Evolutionary conservation across 345 rosid species (phyloP).

Genomic region (Hypericum androsaemum): DNA sequence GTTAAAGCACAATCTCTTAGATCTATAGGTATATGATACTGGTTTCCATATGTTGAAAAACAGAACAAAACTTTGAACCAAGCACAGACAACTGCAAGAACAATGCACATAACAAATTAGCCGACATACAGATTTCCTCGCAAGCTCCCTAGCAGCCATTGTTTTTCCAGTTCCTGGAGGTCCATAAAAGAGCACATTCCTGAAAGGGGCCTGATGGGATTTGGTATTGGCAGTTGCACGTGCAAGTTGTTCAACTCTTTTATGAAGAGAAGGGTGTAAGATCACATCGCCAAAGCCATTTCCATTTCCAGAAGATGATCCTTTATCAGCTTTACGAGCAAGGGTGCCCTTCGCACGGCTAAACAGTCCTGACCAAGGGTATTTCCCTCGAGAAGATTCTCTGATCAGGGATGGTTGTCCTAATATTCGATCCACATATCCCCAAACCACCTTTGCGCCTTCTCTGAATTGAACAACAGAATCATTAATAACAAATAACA

Average conservation of each 20-base stretch:
- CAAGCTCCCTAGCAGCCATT: constrained; percentile 95
- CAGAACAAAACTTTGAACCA: neutral
- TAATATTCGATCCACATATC: constrained; percentile 90
- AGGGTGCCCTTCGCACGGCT: constrained; percentile 37
- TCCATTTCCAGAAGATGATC: constrained; percentile 35
- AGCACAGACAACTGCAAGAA: neutral
- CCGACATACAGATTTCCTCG: constrained; percentile 70
- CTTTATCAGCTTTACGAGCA: constrained; percentile 36
- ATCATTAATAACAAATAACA: constrained; percentile 3
- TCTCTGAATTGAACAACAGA: constrained; percentile 46
- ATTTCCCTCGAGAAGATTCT: constrained; percentile 96
- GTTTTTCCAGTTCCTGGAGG: constrained; percentile 99
- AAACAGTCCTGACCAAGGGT: constrained; percentile 84
- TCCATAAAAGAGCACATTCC: constrained; percentile 93
- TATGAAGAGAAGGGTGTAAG: constrained; percentile 75
- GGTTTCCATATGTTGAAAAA: too few species aligned
- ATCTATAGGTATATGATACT: too few species aligned
- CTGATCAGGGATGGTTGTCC: constrained; percentile 97
- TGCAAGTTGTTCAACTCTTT: constrained; percentile 78
- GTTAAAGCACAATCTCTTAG: too few species aligned
- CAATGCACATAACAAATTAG: neutral
- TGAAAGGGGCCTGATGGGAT: constrained; percentile 86
- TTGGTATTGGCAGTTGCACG: constrained; percentile 94
- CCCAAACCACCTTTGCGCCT: constrained; percentile 97
- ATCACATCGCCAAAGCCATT: constrained; percentile 93